Evolutionary conservation across 2,329 filamentous ascomycete species (phyloP).

Genomic region (Xylogone sp.): DNA sequence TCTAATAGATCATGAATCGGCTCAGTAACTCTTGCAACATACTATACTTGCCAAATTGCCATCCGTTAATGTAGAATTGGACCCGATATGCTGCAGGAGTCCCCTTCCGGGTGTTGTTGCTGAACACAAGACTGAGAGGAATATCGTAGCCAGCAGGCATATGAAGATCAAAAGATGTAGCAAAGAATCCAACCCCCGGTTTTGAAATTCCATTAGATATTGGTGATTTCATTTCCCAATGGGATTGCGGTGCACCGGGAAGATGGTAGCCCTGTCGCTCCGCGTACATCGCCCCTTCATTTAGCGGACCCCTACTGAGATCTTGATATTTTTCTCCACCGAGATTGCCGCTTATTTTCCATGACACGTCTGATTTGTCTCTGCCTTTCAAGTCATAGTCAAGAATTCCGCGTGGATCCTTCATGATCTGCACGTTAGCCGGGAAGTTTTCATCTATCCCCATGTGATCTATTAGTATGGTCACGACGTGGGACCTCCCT

Average conservation of each 20-base stretch:
- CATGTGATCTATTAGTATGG: conserved; percentile 68
- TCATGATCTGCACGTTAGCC: conserved; percentile 54
- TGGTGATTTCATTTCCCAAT: conserved; percentile 38
- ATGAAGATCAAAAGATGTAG: conserved; percentile 48
- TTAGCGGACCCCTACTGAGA: conserved; percentile 54
- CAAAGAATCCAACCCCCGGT: conserved; percentile 54
- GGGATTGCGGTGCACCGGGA: conserved; percentile 42
- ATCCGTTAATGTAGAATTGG: conserved; percentile 69
- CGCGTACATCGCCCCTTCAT: conserved; percentile 58
- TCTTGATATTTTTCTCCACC: conserved; percentile 61
- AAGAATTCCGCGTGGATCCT: conserved; percentile 55
- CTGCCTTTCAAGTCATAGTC: conserved; percentile 46
- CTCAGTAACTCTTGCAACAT: not conserved
- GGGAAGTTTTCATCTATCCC: conserved; percentile 63
- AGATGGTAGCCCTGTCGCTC: conserved; percentile 60
- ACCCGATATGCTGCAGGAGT: conserved; percentile 43
- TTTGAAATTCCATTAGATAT: conserved; percentile 7
- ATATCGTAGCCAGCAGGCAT: conserved; percentile 54
- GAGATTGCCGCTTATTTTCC: conserved; percentile 64
- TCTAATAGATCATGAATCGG: not conserved
- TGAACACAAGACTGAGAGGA: conserved; percentile 46
- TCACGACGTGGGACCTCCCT: conserved; percentile 55
- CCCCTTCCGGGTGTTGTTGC: conserved; percentile 9
- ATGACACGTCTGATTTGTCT: conserved; percentile 42
- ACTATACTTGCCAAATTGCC: conserved; percentile 55